Evolutionary conservation across 208 protist species (phyloP).

Genomic region (Naegleria fowleri): DNA sequence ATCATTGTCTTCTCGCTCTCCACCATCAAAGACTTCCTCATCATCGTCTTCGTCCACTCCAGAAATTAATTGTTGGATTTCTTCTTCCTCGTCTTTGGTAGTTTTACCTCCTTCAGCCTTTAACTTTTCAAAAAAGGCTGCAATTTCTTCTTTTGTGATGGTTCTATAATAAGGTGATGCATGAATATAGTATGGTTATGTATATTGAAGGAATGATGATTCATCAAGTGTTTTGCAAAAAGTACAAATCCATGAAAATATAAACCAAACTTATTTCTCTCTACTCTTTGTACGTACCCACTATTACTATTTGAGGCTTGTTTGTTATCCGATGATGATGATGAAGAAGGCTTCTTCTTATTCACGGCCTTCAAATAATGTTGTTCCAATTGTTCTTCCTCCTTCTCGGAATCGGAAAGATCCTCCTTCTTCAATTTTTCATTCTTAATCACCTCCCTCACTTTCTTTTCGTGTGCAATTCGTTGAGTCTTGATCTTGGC

Average conservation of each 20-base stretch:
- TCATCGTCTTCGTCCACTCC: neutral
- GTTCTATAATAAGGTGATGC: neutral
- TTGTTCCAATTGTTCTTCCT: constrained; percentile 13
- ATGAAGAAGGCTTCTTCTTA: neutral
- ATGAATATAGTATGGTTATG: neutral
- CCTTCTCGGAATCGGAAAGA: neutral
- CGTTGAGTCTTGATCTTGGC: neutral
- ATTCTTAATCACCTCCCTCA: neutral
- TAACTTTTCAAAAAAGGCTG: neutral
- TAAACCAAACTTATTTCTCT: too few species aligned
- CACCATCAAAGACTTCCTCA: neutral
- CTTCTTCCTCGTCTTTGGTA: neutral
- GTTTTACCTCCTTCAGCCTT: neutral
- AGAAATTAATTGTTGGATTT: neutral
- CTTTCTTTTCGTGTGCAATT: neutral
- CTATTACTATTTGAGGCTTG: neutral
- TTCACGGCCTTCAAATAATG: neutral
- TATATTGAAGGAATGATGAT: neutral
- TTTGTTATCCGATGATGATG: neutral
- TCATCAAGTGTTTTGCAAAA: too few species aligned
- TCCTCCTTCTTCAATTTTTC: neutral
- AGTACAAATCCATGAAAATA: too few species aligned
- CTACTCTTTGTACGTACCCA: neutral
- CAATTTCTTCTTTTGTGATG: neutral
- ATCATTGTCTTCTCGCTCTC: neutral